Evolutionary conservation across 495 filamentous ascomycete genomes (phyloP), one percentile per base, ranked within the genome.

Genomic region (Ascobolus immersus): DNA sequence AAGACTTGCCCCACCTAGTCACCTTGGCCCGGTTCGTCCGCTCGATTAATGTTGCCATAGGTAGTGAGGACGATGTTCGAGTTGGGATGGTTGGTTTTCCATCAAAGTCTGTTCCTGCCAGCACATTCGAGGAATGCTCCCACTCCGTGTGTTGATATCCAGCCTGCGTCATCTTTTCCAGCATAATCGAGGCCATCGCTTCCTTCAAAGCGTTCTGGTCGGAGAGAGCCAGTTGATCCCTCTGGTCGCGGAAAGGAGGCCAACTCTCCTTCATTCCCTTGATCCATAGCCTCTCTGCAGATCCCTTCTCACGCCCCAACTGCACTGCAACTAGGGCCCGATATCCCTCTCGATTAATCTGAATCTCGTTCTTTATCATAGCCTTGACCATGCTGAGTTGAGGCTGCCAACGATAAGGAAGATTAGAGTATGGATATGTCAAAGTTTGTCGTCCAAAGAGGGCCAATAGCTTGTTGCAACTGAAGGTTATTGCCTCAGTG

Each of bases 241-340:
- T 63, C 5, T 66, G 63, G 44, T 67, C 60, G 32, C 72, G 75
- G 68, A 67, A 79, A 1, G 73, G 73, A 2, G 73, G 73, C 73
- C 73, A 78, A 9, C 61, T 65, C 0, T 53, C 53, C 4, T 63
- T 56, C 51, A 77, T 73, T 20, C 72, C 43, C 22, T 53, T 46
- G 1, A 65, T 66, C 53, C 58, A 70, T 41, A 64, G 58, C 8
- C 55, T 60, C 46, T 77, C 74, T 1, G 50, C 47, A 0, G 34
- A 3, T 3, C 67, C 73, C 43, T 79, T 77, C 22, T 54, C 58
- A 40, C 69, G 71, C 1, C 65, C 67, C 4, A 78, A 49, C 34
- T 77, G 73, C 17, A 73, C 57, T 1, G 51, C 51, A 22, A 56
- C 44, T 2, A 77, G 48, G 11, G 61, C 69, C 39, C 66, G 57